phyloP scores from a whole-genome alignment of 2,329 filamentous ascomycete genomes.

The Leptographium galeiforme region DNA sequence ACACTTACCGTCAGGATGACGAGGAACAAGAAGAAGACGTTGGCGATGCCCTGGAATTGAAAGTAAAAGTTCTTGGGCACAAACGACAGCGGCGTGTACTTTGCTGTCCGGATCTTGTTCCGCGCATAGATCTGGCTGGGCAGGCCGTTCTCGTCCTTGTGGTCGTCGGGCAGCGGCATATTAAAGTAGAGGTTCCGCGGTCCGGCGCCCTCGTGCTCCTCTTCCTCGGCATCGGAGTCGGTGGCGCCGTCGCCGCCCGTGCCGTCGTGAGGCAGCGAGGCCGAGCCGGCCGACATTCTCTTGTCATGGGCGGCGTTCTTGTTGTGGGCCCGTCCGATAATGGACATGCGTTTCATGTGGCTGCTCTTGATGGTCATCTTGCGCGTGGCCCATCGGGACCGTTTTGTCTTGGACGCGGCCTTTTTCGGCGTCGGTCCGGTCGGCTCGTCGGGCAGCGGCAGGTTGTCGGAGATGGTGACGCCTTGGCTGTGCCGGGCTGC shows the following conservation, averaged over 20 bases:
- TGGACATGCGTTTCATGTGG: slow-evolving; percentile 64
- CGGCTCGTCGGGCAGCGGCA: slow-evolving; percentile 14
- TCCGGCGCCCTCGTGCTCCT: slow-evolving; percentile 25
- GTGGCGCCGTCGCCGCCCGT: slow-evolving; percentile 19
- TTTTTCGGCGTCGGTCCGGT: neutral
- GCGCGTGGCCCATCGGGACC: slow-evolving; percentile 93
- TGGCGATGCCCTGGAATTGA: slow-evolving; percentile 97
- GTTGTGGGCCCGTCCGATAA: slow-evolving; percentile 63
- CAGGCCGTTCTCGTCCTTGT: slow-evolving; percentile 69
- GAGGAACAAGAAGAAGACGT: slow-evolving; percentile 94
- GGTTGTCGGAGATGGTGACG: slow-evolving; percentile 12
- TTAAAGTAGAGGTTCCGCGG: slow-evolving; percentile 72
- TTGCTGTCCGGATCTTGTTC: slow-evolving; percentile 96
- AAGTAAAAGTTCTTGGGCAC: slow-evolving; percentile 94
- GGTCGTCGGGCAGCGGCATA: slow-evolving; percentile 57
- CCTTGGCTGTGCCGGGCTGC: slow-evolving; percentile 4
- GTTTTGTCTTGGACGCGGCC: slow-evolving; percentile 38
- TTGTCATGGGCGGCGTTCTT: slow-evolving; percentile 55
- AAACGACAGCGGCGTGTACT: slow-evolving; percentile 92
- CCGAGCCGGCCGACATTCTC: slow-evolving; percentile 32
- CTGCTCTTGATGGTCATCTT: slow-evolving; percentile 66
- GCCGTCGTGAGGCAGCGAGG: slow-evolving; percentile 17
- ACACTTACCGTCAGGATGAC: slow-evolving; percentile 81
- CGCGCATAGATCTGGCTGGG: slow-evolving; percentile 58
- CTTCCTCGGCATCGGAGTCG: slow-evolving; percentile 22